Percentiles rank a stretch among this genome's conserved stretches.
Evolutionary conservation across 108 stramenopile species (phyloP).

Genomic region (Seminavis robusta): DNA sequence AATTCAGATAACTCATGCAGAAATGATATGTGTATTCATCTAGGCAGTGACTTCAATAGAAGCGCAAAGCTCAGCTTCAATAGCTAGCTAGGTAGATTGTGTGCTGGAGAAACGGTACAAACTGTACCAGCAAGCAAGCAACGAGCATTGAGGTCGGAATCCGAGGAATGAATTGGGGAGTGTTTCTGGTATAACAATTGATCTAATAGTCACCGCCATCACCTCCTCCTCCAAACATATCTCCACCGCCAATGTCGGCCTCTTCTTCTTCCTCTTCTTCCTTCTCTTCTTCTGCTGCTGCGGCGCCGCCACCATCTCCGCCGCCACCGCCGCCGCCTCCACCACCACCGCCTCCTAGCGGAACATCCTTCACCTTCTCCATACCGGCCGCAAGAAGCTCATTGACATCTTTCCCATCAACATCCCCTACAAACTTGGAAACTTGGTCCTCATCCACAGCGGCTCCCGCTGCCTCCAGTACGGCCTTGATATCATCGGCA

Average conservation of each 20-base stretch:
- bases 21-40: neutral
- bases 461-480: constrained; percentile 76
- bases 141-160: too few relatives aligned
- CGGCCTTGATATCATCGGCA: constrained; percentile 81
- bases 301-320: constrained; percentile 42
- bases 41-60: too few relatives aligned
- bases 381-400: constrained; percentile 80
- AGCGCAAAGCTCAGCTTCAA: too few relatives aligned
- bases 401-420: constrained; percentile 84
- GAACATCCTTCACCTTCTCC: constrained; percentile 90
- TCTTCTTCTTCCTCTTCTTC: constrained; percentile 60
- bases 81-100: too few relatives aligned
- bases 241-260: constrained; percentile 57
- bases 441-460: constrained; percentile 72
- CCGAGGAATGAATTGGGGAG: too few relatives aligned
- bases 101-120: too few relatives aligned
- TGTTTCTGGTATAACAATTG: neutral
- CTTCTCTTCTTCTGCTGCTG: constrained; percentile 34
- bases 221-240: constrained; percentile 77
- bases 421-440: constrained; percentile 56
- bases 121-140: too few relatives aligned
- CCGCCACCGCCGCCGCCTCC: constrained; percentile 63
- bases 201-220: constrained; percentile 46
- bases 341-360: constrained; percentile 88
- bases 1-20: neutral